These are phyloP conservation scores for Silene coronaria DNA, from an alignment of 179 eudicot species.

Conservation along the genomic window DNA sequence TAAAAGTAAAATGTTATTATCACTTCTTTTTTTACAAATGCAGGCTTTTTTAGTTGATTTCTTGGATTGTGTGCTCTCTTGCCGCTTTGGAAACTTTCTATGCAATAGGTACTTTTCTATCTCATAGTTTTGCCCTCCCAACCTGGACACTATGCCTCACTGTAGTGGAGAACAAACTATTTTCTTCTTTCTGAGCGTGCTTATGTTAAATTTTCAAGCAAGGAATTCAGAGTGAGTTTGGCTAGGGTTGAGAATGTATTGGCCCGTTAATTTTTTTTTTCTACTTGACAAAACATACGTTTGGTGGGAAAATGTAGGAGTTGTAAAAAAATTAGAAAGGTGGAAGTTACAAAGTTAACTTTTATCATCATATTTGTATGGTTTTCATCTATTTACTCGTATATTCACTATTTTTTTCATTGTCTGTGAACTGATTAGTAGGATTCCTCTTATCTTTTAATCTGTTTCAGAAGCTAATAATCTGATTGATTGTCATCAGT, in stretches of 20 bases:
- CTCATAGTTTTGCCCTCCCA: background rate
- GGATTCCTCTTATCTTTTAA: background rate
- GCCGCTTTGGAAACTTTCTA: conserved; percentile 94
- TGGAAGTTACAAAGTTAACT: background rate
- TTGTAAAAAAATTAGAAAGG: background rate
- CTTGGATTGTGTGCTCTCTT: conserved; percentile 75
- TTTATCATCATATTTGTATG: background rate
- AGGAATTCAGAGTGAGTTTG: background rate
- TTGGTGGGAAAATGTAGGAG: background rate
- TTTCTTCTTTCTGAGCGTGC: background rate
- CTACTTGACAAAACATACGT: background rate
- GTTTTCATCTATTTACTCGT: background rate
- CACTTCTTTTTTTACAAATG: conserved; percentile 11
- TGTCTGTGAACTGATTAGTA: too few species aligned
- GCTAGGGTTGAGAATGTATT: background rate
- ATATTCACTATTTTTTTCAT: too few species aligned
- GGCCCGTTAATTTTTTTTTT: too few species aligned
- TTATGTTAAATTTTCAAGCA: background rate
- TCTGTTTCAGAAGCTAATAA: background rate
- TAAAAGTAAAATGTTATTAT: background rate
- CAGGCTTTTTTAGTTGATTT: conserved; percentile 89
- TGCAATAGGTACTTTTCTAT: conserved; percentile 70
- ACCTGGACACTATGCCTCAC: background rate
- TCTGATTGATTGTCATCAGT: background rate
- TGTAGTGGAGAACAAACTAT: background rate